phyloP scores from a whole-genome alignment of 2,329 filamentous ascomycete species.

The Grosmannia serpens region DNA sequence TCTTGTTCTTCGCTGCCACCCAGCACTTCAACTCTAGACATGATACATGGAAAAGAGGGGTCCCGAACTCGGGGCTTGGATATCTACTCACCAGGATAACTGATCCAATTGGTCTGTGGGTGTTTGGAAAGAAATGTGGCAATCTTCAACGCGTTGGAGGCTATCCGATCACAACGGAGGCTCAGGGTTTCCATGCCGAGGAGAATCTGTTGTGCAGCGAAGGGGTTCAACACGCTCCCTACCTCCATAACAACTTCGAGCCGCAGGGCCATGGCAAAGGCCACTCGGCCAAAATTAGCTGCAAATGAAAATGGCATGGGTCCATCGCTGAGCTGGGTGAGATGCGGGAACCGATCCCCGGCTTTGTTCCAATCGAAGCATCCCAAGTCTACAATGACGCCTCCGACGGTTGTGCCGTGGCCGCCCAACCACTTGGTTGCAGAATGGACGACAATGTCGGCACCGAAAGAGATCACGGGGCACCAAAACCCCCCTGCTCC shows the following conservation, averaged over 20 bases:
- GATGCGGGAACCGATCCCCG: slow-evolving; percentile 48
- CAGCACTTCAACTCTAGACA: no score
- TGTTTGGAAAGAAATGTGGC: slow-evolving; percentile 75
- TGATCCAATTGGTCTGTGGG: slow-evolving; percentile 80
- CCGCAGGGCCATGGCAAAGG: slow-evolving; percentile 73
- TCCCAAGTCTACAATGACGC: slow-evolving; percentile 74
- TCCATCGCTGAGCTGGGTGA: slow-evolving; percentile 67
- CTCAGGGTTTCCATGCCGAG: slow-evolving; percentile 82
- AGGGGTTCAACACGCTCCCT: slow-evolving; percentile 79
- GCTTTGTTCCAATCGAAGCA: slow-evolving; percentile 87
- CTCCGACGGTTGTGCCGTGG: slow-evolving; percentile 82
- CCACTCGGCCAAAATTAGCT: slow-evolving; percentile 74
- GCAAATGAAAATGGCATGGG: slow-evolving; percentile 85
- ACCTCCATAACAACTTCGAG: slow-evolving; percentile 79
- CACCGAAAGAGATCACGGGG: slow-evolving; percentile 77
- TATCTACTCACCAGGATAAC: slow-evolving; percentile 81
- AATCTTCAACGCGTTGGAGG: slow-evolving; percentile 66
- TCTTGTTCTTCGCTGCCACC: no score
- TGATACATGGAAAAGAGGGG: no score
- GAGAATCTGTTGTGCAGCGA: slow-evolving; percentile 82
- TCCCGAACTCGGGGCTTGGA: slow-evolving; percentile 52
- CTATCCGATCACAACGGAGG: slow-evolving; percentile 75
- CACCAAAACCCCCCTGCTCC: slow-evolving; percentile 82
- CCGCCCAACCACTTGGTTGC: slow-evolving; percentile 96
- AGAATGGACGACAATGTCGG: slow-evolving; percentile 86